Evolutionary conservation across 768 basidiomycete genomes (phyloP), one percentile per base, ranked within the genome.

Genomic region (Russula sp.): DNA sequence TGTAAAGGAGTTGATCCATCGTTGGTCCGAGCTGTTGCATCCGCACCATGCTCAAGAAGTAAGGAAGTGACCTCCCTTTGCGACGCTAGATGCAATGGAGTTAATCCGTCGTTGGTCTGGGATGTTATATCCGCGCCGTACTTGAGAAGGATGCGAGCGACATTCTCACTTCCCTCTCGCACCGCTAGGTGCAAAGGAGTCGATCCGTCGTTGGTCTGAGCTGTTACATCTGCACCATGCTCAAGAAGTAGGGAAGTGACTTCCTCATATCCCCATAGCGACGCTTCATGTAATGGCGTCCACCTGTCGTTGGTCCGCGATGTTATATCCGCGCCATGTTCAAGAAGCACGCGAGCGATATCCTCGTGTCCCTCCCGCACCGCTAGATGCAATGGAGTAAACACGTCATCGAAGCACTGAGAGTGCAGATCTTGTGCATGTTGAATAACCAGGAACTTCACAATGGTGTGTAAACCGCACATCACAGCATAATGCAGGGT

Each of bases 321-420:
- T 5, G n/a, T n/a, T n/a, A 3, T 3, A n/a, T 46, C n/a, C n/a
- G 44, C n/a, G 44, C n/a, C 44, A 9, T 11, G n/a, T 9, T 46
- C 42, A 2, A 46, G 44, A n/a, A 46, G 44, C 0, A n/a, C 0
- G 9, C n/a, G 44, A 7, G 5, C 44, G 7, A 48, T 30, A 34
- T 32, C 30, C 8, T 9, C 5, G 22, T 34, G 7, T 58, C 57
- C 44, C 1, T 2, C 13, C 3, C 4, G 8, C 20, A 30, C 46
- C 2, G 57, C 57, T 14, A 58, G 20, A 58, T 58, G 57, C 9
- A 58, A 34, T 18, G 57, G 30, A 7, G 57, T 16, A 16, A 8
- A 48, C 28, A 16, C 9, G 13, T 4, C 2, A 9, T 30, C 13
- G 5, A 16, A 32, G 13, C 22, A 7, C 10, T 7, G 44, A 48